phyloP scores from a whole-genome alignment of 2,329 filamentous ascomycete genomes.

The Ascocoryne sarcoides region DNA sequence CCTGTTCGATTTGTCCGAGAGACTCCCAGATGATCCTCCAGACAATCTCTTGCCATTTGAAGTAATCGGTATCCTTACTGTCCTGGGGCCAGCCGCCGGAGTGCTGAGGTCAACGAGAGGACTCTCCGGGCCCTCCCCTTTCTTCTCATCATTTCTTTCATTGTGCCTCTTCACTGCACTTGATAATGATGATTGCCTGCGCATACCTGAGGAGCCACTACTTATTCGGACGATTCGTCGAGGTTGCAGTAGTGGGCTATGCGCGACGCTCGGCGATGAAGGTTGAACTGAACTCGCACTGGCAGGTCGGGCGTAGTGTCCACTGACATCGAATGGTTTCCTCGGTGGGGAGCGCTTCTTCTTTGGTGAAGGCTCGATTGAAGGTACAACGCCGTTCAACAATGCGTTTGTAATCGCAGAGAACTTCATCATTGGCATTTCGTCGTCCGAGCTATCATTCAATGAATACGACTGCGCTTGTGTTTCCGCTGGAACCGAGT shows the following conservation, averaged over 20 bases:
- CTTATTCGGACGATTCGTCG: constrained; percentile 27
- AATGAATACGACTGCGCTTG: constrained; percentile 40
- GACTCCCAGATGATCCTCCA: constrained; percentile 22
- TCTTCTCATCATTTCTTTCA: constrained; percentile 13
- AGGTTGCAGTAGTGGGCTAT: constrained; percentile 23
- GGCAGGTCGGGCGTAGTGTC: constrained; percentile 14
- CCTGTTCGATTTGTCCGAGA: constrained; percentile 17
- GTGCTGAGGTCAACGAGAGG: constrained; percentile 27
- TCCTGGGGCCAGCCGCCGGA: constrained; percentile 24
- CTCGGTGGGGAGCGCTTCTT: constrained; percentile 10
- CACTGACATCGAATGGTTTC: constrained; percentile 9
- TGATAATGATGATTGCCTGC: constrained; percentile 23
- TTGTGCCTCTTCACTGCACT: constrained; percentile 18
- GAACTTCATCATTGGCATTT: constrained; percentile 80
- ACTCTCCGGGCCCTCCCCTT: constrained; percentile 12
- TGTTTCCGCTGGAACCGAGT: constrained; percentile 11
- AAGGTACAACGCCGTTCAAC: constrained; percentile 49
- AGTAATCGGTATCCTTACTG: constrained; percentile 23
- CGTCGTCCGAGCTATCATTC: constrained; percentile 89
- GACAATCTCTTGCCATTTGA: constrained; percentile 21
- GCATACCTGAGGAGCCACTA: constrained; percentile 18
- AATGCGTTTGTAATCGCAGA: constrained; percentile 87
- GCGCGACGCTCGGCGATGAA: constrained; percentile 9
- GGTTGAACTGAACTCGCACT: constrained; percentile 7
- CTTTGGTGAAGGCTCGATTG: constrained; percentile 19